Evolutionary conservation across 495 filamentous ascomycete species (phyloP).

Genomic region (Cercophora scortea): DNA sequence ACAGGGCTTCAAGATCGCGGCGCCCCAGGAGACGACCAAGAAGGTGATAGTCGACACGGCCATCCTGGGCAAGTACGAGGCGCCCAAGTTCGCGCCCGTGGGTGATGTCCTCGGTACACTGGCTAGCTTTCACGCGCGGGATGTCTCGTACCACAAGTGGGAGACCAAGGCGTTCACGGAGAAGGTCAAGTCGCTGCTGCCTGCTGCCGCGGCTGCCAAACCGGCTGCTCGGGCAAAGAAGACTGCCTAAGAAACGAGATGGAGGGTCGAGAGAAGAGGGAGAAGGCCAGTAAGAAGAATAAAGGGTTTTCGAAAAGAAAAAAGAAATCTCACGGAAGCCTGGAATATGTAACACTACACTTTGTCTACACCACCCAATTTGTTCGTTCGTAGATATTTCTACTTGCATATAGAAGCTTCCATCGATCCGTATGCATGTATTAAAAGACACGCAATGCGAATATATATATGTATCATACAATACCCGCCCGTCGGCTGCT

Average conservation of each 20-base stretch:
- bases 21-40: constrained; percentile 21
- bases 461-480: too few relatives aligned
- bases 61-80: constrained; percentile 34
- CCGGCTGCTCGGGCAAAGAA: constrained; percentile 8
- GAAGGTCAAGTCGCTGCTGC: constrained; percentile 19
- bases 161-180: constrained; percentile 15
- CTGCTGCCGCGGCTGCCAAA: constrained; percentile 5
- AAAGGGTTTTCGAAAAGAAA: too few relatives aligned
- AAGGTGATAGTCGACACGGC: constrained; percentile 28
- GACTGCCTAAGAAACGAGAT: neutral
- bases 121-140: constrained; percentile 23
- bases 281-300: neutral
- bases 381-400: neutral
- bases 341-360: neutral
- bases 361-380: neutral
- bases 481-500: too few relatives aligned
- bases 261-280: neutral
- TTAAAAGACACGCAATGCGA: too few relatives aligned
- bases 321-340: neutral
- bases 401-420: neutral
- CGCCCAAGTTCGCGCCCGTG: constrained; percentile 17
- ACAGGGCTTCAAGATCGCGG: constrained; percentile 6
- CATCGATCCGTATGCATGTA: too few relatives aligned
- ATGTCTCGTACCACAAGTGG: constrained; percentile 12
- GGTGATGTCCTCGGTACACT: constrained; percentile 25